Evolutionary conservation across 139 green algal species (phyloP), one percentile per base, ranked within the genome.

Genomic region (Nannochloris sp.): DNA sequence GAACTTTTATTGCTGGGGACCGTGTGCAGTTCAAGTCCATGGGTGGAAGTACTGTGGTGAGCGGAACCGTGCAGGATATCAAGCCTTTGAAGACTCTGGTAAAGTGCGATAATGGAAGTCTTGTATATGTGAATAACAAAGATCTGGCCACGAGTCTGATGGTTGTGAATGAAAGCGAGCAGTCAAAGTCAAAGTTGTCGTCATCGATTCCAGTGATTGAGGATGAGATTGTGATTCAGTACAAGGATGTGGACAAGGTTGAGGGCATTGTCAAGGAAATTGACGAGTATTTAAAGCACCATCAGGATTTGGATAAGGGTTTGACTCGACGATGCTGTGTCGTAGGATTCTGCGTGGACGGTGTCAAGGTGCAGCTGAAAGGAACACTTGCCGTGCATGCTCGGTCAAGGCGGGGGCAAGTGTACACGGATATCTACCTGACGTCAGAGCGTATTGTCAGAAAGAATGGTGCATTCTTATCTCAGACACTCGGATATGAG

Each of bases 1-100:
- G 62, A 30, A 69, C 70, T 1, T 83, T 83, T 57, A 60, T 83
- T 4, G 66, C 69, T 23, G 78, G 75, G 2, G 78, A 85, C 20
- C 51, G 68, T 2, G 56, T 85, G 20, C 67, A 80, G 68, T 68
- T 85, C 30, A 79, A 77, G 57, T 74, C 53, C 17, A 62, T 66
- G 12, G 16, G 25, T 14, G 75, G 70, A 1, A 49, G 45, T n/a
- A 45, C 29, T 13, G 43, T 72, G 4, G 14, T 72, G 25, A 31
- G 59, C 11, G 77, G 77, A 4, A 29, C 66, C 9, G 74, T 84
- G 40, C 71, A 80, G 57, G n/a, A 67, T 20, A 80, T 84, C 2
- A 46, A 51, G 1, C 70, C 74, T 11, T 76, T 84, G 74, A 64
- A 65, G 29, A 84, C 74, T 2, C 37, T 75, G 2, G 33, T 84